phyloP scores from a whole-genome alignment of 2,329 filamentous ascomycete species.

The Fusarium avenaceum region DNA sequence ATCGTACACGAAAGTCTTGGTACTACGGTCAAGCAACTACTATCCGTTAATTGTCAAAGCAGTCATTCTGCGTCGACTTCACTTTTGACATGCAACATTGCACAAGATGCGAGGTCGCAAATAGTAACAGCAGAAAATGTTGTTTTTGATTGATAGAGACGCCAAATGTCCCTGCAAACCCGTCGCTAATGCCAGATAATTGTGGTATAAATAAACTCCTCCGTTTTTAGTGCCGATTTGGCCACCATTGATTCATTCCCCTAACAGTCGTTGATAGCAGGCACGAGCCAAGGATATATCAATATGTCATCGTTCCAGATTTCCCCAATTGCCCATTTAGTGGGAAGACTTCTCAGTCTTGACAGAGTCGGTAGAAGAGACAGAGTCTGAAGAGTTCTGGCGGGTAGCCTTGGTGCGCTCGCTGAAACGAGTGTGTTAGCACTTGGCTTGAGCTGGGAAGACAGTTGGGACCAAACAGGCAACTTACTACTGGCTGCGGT shows the following conservation, averaged over 20 bases:
- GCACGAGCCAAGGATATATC: conserved; percentile 7
- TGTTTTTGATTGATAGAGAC: conserved; percentile 45
- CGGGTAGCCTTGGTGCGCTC: conserved; percentile 58
- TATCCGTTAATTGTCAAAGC: neutral
- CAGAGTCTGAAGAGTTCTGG: conserved; percentile 55
- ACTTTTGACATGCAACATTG: neutral
- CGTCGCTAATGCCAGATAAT: conserved; percentile 47
- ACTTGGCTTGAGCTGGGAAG: neutral
- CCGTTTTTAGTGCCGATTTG: conserved; percentile 24
- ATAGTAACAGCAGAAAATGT: conserved; percentile 18
- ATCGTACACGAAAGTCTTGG: conserved; percentile 3
- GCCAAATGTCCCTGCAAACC: conserved; percentile 35
- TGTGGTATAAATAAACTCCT: conserved; percentile 39
- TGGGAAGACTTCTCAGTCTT: conserved; percentile 45
- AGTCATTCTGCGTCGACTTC: neutral
- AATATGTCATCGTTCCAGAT: conserved; percentile 15
- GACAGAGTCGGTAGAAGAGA: conserved; percentile 51
- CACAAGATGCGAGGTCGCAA: neutral
- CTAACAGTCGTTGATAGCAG: conserved; percentile 2
- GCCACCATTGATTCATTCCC: conserved; percentile 4
- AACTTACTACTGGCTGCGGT: conserved; percentile 61
- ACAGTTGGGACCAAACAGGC: neutral
- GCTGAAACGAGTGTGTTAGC: conserved; percentile 48
- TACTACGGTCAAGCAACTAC: neutral
- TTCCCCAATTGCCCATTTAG: conserved; percentile 19